Base-by-base conservation (phyloP, 78 protist genomes). In the Paratrimastix pyriformis region DNA sequence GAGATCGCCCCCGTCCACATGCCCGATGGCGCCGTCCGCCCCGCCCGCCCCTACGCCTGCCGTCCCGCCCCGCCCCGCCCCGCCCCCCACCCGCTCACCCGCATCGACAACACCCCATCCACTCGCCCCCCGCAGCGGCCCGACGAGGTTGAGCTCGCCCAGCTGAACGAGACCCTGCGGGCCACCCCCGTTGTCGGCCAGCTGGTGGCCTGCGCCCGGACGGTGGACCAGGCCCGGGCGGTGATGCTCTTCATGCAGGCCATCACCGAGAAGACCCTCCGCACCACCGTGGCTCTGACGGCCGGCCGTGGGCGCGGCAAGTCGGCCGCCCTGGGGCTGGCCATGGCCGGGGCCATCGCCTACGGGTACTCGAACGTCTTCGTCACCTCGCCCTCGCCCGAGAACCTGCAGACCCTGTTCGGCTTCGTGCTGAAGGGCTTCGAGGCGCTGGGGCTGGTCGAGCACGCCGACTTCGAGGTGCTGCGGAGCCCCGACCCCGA, bases 261-360 rank as follows among this genome's bases (percentile, higher is more conserved):
- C 33, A 77, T 93, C 35, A 75, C 91, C 0, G 96, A 94, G 35
- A 90, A 92, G 59, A 84, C 94, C 1, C 87, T 88, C 21, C 64
- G 91, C 35, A 64, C 84, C 24, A 95, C 98, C 0, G 91, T 92
- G 0, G 71, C 96, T 9, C 72, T 97, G 57, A 96, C 98, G 0
- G 99, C 99, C 0, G 96, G 86, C 8, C 80, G 99, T 32, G 99
- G 99, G 0, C 81, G 99, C 6, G 99, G 99, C 26, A 97, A 97
- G 81, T 87, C 95, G 0, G 98, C 99, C 0, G 92, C 99, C 13
- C 76, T 97, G 30, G 99, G 99, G 24, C 59, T 96, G 39, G 85
- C 93, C 0, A 80, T 93, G 0, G 90, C 97, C 0, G 90, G 88
- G 0, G 98, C 97, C 5, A 77, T 96, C 8, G 87, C 88, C 13